Percentiles rank a stretch among this genome's conserved stretches.
These are phyloP conservation scores for Camelina sativa DNA, from an alignment of 345 rosid species.

Conservation along the genomic window DNA sequence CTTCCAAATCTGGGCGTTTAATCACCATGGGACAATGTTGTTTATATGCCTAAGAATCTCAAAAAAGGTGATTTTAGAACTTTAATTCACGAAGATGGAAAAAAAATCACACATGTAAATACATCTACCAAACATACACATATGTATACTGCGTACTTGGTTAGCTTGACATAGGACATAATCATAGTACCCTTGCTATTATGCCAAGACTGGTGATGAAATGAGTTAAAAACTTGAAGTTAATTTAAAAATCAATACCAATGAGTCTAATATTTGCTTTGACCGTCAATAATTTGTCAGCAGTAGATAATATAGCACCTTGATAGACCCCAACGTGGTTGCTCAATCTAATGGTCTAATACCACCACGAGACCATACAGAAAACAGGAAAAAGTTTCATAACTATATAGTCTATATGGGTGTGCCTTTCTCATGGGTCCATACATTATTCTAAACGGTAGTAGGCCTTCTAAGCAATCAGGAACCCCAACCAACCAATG, in stretches of 20 bases:
- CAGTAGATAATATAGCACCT: neutral
- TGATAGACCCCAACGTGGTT: neutral
- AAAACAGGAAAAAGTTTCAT: too few species aligned
- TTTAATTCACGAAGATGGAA: neutral
- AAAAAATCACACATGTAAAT: neutral
- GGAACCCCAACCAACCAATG: neutral
- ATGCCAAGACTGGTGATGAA: neutral
- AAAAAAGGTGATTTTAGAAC: slow-evolving; percentile 3
- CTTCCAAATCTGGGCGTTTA: slow-evolving; percentile 49
- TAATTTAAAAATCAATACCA: neutral
- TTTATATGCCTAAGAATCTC: slow-evolving; percentile 55
- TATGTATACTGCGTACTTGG: neutral
- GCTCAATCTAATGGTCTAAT: neutral
- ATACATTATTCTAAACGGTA: neutral
- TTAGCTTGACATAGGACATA: neutral
- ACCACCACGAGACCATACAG: neutral
- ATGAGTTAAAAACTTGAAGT: neutral
- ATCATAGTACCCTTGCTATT: neutral
- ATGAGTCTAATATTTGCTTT: neutral
- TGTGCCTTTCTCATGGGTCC: neutral
- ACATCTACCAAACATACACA: slow-evolving; percentile 2
- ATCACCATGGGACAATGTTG: slow-evolving; percentile 41
- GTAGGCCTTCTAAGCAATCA: neutral
- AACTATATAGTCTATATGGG: neutral
- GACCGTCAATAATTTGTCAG: neutral